These are phyloP conservation scores for Patellifolia procumbens DNA, from an alignment of 179 eudicot species.

Conservation along the genomic window DNA sequence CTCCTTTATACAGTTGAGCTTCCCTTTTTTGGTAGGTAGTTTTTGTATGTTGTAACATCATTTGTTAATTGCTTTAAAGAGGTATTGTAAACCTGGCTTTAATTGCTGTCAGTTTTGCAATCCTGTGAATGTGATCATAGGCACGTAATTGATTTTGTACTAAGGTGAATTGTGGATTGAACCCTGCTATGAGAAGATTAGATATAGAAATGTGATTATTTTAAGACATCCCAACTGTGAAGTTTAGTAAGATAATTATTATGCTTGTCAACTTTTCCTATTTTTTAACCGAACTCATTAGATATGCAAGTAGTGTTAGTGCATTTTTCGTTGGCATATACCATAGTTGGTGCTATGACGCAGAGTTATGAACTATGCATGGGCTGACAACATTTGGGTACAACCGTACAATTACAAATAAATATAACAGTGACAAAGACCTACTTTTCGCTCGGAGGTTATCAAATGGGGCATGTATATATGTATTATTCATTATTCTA, in stretches of 20 bases:
- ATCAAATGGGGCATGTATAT: too few relatives aligned
- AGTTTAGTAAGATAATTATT: neutral
- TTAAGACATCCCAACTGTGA: neutral
- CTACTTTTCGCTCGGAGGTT: too few relatives aligned
- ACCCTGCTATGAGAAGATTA: neutral
- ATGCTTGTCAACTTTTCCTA: neutral
- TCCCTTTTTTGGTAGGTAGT: slow-evolving; percentile 23
- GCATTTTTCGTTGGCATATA: too few relatives aligned
- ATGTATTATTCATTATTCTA: too few relatives aligned
- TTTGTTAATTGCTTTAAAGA: slow-evolving; percentile 22
- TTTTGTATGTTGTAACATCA: slow-evolving; percentile 29
- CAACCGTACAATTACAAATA: too few relatives aligned
- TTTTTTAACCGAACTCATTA: neutral
- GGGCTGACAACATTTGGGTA: too few relatives aligned
- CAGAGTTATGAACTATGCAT: too few relatives aligned
- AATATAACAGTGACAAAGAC: too few relatives aligned
- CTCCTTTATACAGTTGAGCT: slow-evolving; percentile 11
- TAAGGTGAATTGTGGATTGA: neutral
- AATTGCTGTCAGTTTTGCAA: slow-evolving; percentile 22
- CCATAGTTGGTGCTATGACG: too few relatives aligned
- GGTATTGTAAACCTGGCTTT: slow-evolving; percentile 6
- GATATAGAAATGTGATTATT: neutral
- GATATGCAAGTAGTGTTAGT: too few relatives aligned
- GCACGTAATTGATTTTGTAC: neutral
- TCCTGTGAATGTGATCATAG: neutral